These are phyloP conservation scores for Paracorniculantispora psalliotae DNA, from an alignment of 2,329 filamentous ascomycete species.

Conservation along the genomic window DNA sequence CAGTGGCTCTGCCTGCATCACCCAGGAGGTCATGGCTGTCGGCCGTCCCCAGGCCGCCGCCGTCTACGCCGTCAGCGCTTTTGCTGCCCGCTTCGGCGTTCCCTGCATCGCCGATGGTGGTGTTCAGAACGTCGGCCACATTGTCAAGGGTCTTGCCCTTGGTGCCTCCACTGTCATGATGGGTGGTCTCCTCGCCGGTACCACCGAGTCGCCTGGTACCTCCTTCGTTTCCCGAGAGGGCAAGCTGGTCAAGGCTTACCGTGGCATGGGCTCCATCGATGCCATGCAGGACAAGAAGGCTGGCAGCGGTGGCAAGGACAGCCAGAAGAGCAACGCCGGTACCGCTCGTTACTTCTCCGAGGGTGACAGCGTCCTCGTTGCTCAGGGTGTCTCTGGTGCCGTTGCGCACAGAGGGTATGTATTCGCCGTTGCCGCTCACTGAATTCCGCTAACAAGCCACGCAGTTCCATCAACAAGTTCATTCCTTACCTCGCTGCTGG, in stretches of 20 bases:
- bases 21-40: conserved; percentile 99
- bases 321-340: conserved; percentile 81
- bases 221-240: conserved; percentile 96
- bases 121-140: conserved; percentile 97
- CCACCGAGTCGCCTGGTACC: conserved; percentile 93
- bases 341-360: conserved; percentile 98
- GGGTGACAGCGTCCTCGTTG: conserved; percentile 88
- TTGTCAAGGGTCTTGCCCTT: conserved; percentile 94
- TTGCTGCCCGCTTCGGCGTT: conserved; percentile 89
- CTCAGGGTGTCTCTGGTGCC: conserved; percentile 88
- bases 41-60: conserved; percentile 92
- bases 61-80: conserved; percentile 83
- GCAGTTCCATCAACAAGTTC: conserved; percentile 85
- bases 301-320: conserved; percentile 65
- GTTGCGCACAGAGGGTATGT: conserved; percentile 68
- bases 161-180: conserved; percentile 98
- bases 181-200: conserved; percentile 94
- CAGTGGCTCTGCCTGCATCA: conserved; percentile 95
- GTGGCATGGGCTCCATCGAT: conserved; percentile 97
- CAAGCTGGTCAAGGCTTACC: conserved; percentile 98
- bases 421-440: not conserved
- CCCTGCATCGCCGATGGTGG: conserved; percentile 97
- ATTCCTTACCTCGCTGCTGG: conserved; percentile 92
- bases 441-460: conserved; percentile 25
- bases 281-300: conserved; percentile 99